phyloP scores from a whole-genome alignment of 768 basidiomycete genomes.

The Cantharellus anzutake region DNA sequence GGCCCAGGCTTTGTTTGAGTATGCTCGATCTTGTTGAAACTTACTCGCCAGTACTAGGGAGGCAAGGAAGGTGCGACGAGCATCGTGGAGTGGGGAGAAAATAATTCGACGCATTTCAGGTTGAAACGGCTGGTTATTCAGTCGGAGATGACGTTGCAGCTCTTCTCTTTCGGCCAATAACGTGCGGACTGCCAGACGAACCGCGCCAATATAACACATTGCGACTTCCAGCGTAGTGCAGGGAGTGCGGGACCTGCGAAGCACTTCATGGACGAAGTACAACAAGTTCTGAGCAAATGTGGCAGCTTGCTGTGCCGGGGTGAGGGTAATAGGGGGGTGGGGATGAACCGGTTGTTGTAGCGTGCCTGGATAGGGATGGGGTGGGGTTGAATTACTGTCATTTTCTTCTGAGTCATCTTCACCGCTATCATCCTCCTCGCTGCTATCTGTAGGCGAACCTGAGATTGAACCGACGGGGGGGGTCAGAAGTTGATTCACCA shows the following conservation, averaged over 20 bases:
- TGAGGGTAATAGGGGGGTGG: background rate
- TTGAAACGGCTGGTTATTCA: background rate
- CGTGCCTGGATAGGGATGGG: background rate
- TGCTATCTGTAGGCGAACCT: too few relatives aligned
- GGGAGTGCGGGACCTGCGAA: constrained; percentile 71
- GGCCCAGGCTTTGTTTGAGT: constrained; percentile 88
- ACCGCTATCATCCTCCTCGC: too few relatives aligned
- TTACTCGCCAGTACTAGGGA: constrained; percentile 80
- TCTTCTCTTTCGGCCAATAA: background rate
- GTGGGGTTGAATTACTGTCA: background rate
- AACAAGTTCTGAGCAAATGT: background rate
- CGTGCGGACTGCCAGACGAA: constrained; percentile 22
- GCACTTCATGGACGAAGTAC: constrained; percentile 68
- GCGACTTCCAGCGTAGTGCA: constrained; percentile 74
- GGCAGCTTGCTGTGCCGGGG: background rate
- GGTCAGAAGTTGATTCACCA: too few relatives aligned
- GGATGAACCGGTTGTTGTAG: background rate
- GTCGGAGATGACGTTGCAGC: background rate
- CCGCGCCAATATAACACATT: constrained; percentile 69
- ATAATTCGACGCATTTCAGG: background rate
- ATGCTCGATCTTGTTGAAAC: constrained; percentile 83
- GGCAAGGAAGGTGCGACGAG: constrained; percentile 74
- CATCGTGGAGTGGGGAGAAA: constrained; percentile 49
- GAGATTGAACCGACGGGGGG: too few relatives aligned
- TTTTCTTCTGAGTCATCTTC: too few relatives aligned